Evolutionary conservation across 2,329 filamentous ascomycete species (phyloP).

Genomic region (Alternaria gaisen): DNA sequence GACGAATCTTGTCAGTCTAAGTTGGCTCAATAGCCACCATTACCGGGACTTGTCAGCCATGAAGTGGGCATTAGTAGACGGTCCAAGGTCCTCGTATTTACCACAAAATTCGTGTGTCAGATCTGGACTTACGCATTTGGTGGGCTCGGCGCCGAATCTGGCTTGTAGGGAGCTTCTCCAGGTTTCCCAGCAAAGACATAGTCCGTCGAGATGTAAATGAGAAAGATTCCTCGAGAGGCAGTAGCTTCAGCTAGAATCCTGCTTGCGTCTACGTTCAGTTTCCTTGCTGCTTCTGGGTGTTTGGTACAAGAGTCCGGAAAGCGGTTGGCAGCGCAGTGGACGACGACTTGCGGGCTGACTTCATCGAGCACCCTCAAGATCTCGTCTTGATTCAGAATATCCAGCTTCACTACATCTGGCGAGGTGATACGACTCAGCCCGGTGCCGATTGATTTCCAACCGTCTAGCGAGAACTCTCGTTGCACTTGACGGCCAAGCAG

Average conservation of each 20-base stretch:
- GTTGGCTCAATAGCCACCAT: not conserved
- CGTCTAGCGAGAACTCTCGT: slow-evolving; percentile 70
- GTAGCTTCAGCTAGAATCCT: slow-evolving; percentile 72
- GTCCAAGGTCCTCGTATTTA: not conserved
- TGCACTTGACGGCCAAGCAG: slow-evolving; percentile 82
- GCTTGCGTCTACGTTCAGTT: slow-evolving; percentile 78
- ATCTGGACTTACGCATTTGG: slow-evolving; percentile 68
- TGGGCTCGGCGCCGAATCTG: slow-evolving; percentile 69
- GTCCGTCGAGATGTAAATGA: slow-evolving; percentile 84
- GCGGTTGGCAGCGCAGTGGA: slow-evolving; percentile 91
- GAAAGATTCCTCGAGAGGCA: slow-evolving; percentile 66
- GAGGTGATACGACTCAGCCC: slow-evolving; percentile 77
- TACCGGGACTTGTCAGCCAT: not conserved
- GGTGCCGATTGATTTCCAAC: slow-evolving; percentile 62
- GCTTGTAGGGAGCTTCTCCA: slow-evolving; percentile 85
- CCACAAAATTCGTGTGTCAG: not conserved
- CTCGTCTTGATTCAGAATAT: slow-evolving; percentile 58
- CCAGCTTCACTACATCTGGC: slow-evolving; percentile 66
- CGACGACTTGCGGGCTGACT: slow-evolving; percentile 73
- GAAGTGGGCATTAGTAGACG: not conserved
- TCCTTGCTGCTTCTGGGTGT: slow-evolving; percentile 77
- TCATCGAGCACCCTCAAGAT: slow-evolving; percentile 60
- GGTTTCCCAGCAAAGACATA: slow-evolving; percentile 78
- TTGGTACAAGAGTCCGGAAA: slow-evolving; percentile 86
- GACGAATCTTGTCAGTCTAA: slow-evolving; percentile 2